phyloP scores from a whole-genome alignment of 768 basidiomycete species.

The Wakefieldia striispora region DNA sequence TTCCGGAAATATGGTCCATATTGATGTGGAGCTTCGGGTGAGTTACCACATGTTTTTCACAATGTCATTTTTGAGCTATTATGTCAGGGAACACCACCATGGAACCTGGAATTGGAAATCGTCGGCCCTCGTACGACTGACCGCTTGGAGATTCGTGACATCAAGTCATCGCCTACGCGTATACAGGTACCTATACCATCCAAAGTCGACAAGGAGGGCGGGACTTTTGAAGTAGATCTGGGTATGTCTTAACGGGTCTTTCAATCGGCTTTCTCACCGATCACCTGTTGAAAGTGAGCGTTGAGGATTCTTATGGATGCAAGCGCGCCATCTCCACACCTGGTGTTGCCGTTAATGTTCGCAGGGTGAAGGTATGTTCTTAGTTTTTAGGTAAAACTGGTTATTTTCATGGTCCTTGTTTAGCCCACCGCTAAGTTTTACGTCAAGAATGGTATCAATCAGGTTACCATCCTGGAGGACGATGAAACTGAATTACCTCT shows the following conservation, averaged over 20 bases:
- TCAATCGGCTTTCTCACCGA: slow-evolving; percentile 1
- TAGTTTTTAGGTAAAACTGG: background rate
- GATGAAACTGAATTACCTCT: slow-evolving; percentile 73
- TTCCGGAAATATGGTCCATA: slow-evolving; percentile 68
- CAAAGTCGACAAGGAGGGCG: slow-evolving; percentile 63
- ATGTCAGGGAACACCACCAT: slow-evolving; percentile 80
- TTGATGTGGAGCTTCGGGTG: slow-evolving; percentile 82
- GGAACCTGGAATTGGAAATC: slow-evolving; percentile 81
- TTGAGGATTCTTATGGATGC: slow-evolving; percentile 89
- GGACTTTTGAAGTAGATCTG: slow-evolving; percentile 76
- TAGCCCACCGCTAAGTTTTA: slow-evolving; percentile 91
- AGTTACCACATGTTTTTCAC: slow-evolving; percentile 17
- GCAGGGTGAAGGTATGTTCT: slow-evolving; percentile 64
- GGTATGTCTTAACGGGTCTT: slow-evolving; percentile 39
- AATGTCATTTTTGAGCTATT: background rate
- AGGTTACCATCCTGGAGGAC: slow-evolving; percentile 68
- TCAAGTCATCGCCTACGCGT: slow-evolving; percentile 52
- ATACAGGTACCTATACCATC: slow-evolving; percentile 69
- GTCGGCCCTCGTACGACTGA: slow-evolving; percentile 72
- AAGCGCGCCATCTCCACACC: slow-evolving; percentile 70
- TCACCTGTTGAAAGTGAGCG: slow-evolving; percentile 51
- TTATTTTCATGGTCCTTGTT: background rate
- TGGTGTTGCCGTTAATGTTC: slow-evolving; percentile 83
- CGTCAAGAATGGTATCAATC: slow-evolving; percentile 54
- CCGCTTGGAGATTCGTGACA: slow-evolving; percentile 50